Evolutionary conservation across 1,284 basidiomycete species (phyloP), one percentile per base, ranked within the genome.

Genomic region (Fistulina hepatica): DNA sequence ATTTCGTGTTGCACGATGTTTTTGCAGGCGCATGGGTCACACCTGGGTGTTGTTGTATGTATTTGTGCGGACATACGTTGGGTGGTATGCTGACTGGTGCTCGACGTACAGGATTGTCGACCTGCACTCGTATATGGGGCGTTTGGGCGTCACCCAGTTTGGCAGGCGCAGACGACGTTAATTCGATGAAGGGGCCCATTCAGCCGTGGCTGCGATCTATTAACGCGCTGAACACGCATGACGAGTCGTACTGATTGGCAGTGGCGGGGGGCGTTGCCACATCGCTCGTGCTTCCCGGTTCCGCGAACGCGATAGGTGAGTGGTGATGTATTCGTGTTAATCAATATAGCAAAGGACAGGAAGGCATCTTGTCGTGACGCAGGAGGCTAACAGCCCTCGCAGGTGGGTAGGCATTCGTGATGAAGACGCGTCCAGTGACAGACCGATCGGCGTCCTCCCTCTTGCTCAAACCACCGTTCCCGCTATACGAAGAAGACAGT

Each of bases 101-200:
- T 12, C 5, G 19, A 16, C 19, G 8, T 13, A 15, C 21, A 34
- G 65, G 6, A 61, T 71, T 23, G 65, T 77, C 21, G 72, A 76
- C 50, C 56, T 76, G 44, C 75, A 82, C 53, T 73, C 73, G 7
- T 78, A 81, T 44, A 51, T 77, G n/a, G 76, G n/a, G 73, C 2
- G 58, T 77, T 2, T 56, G 65, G 43, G 54, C 67, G 15, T 49
- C 64, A 1, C 76, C 76, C 0, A 41, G 24, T 2, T 55, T 73
- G 2, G 37, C 28, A 6, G 70, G 69, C 15, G 43, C 61, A 2
- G 48, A 50, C 16, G 65, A 69, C 44, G 54, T 52, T 7, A 68
- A 69, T 45, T 69, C 67, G 0, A 34, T 21, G 19, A 51, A 65
- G 42, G 64, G 61, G 0, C 58, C 61, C 13, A 52, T 57, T 15